Base-by-base conservation (phyloP, 768 basidiomycete species). In the Mycena venus region DNA sequence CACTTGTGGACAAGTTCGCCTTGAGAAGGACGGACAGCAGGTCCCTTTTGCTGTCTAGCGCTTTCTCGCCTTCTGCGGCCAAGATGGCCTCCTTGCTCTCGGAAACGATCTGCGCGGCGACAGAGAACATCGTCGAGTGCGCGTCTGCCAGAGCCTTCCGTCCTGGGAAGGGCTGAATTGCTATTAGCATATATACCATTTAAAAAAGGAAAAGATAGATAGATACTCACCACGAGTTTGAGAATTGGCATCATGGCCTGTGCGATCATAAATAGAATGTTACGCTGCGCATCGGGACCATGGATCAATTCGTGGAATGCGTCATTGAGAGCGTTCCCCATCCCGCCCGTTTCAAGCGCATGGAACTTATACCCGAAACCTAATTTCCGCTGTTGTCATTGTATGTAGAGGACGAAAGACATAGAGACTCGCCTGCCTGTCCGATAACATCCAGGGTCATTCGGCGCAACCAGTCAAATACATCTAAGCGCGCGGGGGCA, bases 1-100 rank as follows among this genome's bases (percentile, higher is more conserved):
- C 75, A 72, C 90, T 87, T 0, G 82, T 82, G 9, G 87, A 87
- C 83, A 90, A 82, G 77, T 91, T 91, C 9, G 90, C 89, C 68
- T 82, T 84, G 68, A 90, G 83, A 10, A 90, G 81, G n/a, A 89
- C 75, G 10, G 85, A 86, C 31, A 91, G 78, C 6, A 91, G 69
- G 78, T 91, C 90, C 5, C 86, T 84, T 17, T 85, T 85, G 1
- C 73, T 75, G 11, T 84, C 55, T 15, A 61, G 77, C 21, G 81
- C 49, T 27, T 77, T 75, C 31, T 68, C 73, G 15, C 67, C 74
- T 12, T 59, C 71, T 4, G 63, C 63, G 5, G 84, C 76, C 15
- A 53, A 51, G 15, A 79, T 82, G 15, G 75, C 66, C 21, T 9
- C 49, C 75, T 89, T 90, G 76, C 86, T 89, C 29, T 86, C 81